Evolutionary conservation across 768 basidiomycete genomes (phyloP), one percentile per base, ranked within the genome.

Genomic region (Tricholoma bakamatsutake): DNA sequence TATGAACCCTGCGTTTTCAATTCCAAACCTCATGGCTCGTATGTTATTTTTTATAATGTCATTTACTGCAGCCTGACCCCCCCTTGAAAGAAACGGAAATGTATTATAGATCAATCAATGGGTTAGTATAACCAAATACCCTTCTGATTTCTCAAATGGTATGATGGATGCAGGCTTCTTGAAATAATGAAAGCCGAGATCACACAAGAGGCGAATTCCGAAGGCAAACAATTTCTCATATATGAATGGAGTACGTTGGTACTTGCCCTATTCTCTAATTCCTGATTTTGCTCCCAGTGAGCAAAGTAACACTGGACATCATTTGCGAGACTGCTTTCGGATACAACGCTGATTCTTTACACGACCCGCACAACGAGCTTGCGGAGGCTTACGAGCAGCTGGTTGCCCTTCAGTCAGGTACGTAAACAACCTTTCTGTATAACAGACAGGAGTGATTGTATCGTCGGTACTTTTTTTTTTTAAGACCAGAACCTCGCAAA

Each of bases 1-100:
- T 1, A 79, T 81, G 77, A 80, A 78, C 51, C 78, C 80, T 1
- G 80, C 80, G 0, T 80, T 81, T 61, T 78, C 78, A 0, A 68
- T 80, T 24, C 66, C 72, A 1, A 79, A 69, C 56, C 67, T 76
- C 13, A 69, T 65, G 59, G 66, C 71, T 35, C 71, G 72, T 74
- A 58, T 45, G 72, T 61, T 48, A 45, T 35, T 34, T 33, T 17
- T 21, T 28, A 39, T 6, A 7, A n/a, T n/a, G 9, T 51, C 39
- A 3, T 13, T 37, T 3, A 27, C 18, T 4, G 39, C 12, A 28
- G 10, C 42, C 10, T 43, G 42, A 24, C 4, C 34, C 7, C 39
- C 50, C 28, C 35, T n/a, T 37, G 2, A 39, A 51, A 80, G 73
- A 77, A 51, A 72, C 69, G 37, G 71, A 74, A 42, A 74, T 79